Base-by-base conservation (phyloP, 2,329 filamentous ascomycete genomes). In the Fusarium annulatum region DNA sequence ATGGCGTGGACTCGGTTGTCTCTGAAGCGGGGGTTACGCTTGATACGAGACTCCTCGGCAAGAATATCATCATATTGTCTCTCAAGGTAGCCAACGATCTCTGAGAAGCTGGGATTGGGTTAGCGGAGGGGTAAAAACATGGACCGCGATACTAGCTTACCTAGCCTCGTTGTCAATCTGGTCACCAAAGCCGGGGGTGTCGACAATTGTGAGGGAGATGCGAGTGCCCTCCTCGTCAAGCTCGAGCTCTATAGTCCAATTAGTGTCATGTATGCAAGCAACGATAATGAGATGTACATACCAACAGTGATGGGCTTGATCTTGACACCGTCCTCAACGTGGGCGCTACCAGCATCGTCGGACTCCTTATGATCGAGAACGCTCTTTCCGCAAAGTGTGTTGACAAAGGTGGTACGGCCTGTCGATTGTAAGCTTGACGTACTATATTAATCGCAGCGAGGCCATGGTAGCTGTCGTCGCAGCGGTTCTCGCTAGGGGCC, bases 51-150 rank as follows among this genome's bases (percentile, higher is more conserved):
- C 88, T 99, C 96, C 87, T 98, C 96, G 72, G 96, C 96, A 79
- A 99, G 90, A 88, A 99, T 98, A 84, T 98, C 95, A 85, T 99
- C 96, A 85, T 98, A 98, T 91, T 99, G 96, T 87, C 96, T 92
- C 89, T 99, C 96, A 80, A 99, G 94, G 86, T 97, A 98, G 78
- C 95, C 96, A 78, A 97, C 95, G 80, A 99, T 99, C 86, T 98
- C 96, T 79, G 93, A 93, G 84, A 99, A 99, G 87, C 95, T 97
- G 59, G 46, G 28, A 28, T 53, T 16, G 26, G 42, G 53, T 78
- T 69, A 68, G 72, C 46, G 42, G 34, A 55, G 45, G 33, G 21
- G 14, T 36, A 23, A 62, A 49, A 42, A 26, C n/a, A 52, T 39
- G n/a, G 23, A 49, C 28, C n/a, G 30, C 42, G 39, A 60, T 7